phyloP scores from a whole-genome alignment of 176 grass and related monocot species.

The Puccinellia tenuiflora region DNA sequence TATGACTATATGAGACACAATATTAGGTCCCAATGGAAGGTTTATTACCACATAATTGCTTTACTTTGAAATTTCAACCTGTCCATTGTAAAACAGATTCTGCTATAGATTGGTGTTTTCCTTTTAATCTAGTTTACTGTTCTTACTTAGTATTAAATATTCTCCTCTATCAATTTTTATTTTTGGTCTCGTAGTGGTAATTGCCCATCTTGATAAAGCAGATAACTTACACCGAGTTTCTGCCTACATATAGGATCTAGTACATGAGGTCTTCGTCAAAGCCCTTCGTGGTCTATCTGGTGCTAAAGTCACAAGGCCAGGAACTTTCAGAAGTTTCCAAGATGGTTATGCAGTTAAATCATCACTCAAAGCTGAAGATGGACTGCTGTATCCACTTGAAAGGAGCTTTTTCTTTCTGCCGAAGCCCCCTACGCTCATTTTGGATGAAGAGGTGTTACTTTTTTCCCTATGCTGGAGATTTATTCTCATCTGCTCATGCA shows the following conservation, averaged over 20 bases:
- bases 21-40: slow-evolving; percentile 2
- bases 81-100: not conserved
- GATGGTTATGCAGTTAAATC: slow-evolving; percentile 99
- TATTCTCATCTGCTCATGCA: not conserved
- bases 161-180: not conserved
- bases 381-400: slow-evolving; percentile 92
- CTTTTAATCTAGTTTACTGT: not conserved
- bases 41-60: not conserved
- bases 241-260: slow-evolving; percentile 55
- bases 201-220: not conserved
- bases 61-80: not conserved
- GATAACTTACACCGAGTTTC: not conserved
- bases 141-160: not conserved
- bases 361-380: slow-evolving; percentile 99
- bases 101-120: not conserved
- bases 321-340: slow-evolving; percentile 79
- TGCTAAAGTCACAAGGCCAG: slow-evolving; percentile 91
- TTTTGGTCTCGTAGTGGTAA: not conserved
- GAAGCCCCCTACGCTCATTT: slow-evolving; percentile 98
- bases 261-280: slow-evolving; percentile 90
- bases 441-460: slow-evolving; percentile 81
- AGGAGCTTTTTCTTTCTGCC: slow-evolving; percentile 98
- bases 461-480: slow-evolving; percentile 17
- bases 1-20: not conserved
- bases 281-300: slow-evolving; percentile 89